These are phyloP conservation scores for Termitomyces sp. DNA, from an alignment of 768 basidiomycete genomes.

Conservation along the genomic window DNA sequence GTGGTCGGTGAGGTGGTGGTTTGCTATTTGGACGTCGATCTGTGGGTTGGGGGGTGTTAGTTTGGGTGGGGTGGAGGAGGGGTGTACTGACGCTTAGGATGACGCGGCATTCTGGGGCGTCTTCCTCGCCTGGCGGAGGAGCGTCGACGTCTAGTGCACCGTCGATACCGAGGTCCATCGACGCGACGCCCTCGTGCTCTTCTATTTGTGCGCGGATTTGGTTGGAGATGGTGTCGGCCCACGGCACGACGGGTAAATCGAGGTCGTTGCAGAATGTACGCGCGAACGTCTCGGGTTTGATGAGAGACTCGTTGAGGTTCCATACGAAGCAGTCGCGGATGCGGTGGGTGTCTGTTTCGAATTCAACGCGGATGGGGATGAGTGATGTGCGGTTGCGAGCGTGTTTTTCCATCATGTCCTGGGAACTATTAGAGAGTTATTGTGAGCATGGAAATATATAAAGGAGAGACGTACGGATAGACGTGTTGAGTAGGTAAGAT, in stretches of 20 bases:
- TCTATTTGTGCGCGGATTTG: conserved; percentile 91
- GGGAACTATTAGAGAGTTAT: conserved; percentile 41
- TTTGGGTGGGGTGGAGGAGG: background rate
- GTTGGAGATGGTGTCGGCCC: conserved; percentile 76
- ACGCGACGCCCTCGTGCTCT: conserved; percentile 80
- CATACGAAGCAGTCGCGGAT: conserved; percentile 95
- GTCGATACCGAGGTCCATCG: conserved; percentile 70
- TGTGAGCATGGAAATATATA: background rate
- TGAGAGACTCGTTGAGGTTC: conserved; percentile 87
- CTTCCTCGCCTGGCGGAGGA: conserved; percentile 43
- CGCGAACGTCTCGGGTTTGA: conserved; percentile 85
- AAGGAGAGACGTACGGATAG: conserved; percentile 60
- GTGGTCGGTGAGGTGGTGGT: conserved; percentile 87
- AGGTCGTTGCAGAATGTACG: conserved; percentile 85
- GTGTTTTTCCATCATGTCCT: conserved; percentile 61
- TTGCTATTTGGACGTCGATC: conserved; percentile 97
- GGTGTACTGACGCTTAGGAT: conserved; percentile 64
- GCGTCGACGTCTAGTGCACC: conserved; percentile 45
- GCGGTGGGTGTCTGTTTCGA: conserved; percentile 88
- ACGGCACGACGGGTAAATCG: conserved; percentile 62
- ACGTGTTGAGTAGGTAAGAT: conserved; percentile 62
- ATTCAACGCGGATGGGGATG: conserved; percentile 92
- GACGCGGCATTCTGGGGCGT: conserved; percentile 75
- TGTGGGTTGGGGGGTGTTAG: conserved; percentile 23
- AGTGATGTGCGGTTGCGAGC: conserved; percentile 52